phyloP scores from a whole-genome alignment of 73 alveolate species.

The Paramecium primaurelia region DNA sequence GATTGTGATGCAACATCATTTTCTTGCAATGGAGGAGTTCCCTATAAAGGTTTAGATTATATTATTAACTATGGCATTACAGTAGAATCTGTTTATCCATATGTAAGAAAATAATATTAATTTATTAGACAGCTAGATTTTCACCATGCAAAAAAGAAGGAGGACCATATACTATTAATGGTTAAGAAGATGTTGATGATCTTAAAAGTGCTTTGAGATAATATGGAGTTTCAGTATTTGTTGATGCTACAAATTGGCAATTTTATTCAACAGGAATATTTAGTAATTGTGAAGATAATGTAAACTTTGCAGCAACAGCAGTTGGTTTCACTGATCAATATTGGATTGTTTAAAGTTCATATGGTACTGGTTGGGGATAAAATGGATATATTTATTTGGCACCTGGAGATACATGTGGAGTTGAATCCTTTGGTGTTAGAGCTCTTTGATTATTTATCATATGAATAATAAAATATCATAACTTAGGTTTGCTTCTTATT shows the following conservation, averaged over 20 bases:
- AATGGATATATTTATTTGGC: slow-evolving; percentile 30
- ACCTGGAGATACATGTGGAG: slow-evolving; percentile 40
- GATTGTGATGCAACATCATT: slow-evolving; percentile 78
- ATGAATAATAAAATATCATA: slow-evolving; percentile 3
- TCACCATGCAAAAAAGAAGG: slow-evolving; percentile 44
- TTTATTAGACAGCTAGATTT: background rate
- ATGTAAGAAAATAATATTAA: slow-evolving; percentile 1
- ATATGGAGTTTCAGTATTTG: background rate
- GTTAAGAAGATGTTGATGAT: background rate
- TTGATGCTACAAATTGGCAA: slow-evolving; percentile 40
- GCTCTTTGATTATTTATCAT: background rate
- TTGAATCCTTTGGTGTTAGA: background rate
- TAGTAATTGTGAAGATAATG: background rate
- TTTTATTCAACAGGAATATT: slow-evolving; percentile 24
- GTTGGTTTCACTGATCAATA: background rate
- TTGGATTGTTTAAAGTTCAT: slow-evolving; percentile 31
- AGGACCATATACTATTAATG: slow-evolving; percentile 13
- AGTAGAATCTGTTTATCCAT: slow-evolving; percentile 32
- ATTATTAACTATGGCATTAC: slow-evolving; percentile 18
- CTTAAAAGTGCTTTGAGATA: background rate
- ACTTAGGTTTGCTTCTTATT: background rate
- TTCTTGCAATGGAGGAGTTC: slow-evolving; percentile 77
- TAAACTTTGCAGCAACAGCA: background rate
- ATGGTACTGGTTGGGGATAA: slow-evolving; percentile 38
- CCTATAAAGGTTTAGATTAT: slow-evolving; percentile 69